Base-by-base conservation (phyloP, 2,329 filamentous ascomycete species). In the Penicillium sp. region DNA sequence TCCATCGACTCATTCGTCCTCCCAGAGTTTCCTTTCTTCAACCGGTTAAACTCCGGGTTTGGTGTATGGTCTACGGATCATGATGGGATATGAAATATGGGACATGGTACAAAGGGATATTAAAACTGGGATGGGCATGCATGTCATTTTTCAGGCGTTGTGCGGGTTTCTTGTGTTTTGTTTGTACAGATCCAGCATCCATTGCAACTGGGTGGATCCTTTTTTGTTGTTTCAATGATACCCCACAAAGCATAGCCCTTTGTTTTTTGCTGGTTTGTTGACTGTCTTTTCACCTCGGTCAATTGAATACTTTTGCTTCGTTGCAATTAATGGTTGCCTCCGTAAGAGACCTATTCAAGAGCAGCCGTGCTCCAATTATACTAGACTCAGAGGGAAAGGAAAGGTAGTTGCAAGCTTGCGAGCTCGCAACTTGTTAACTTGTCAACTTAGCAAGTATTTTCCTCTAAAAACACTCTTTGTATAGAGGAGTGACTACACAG, bases 201-300 rank as follows among this genome's bases (percentile, higher is more conserved):
- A 31, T 23, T 25, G 19, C 19, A 25, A 34, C 15, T 21, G 16
- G 23, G 9, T 7, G 27, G 19, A 36, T 38, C 31, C 11, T 33
- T 33, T 43, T 29, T 53, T 36, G 41, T 47, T 31, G n/a, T 53
- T 53, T 45, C 10, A 33, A n/a, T 53, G 50, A 47, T 53, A 53
- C 50, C 41, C 50, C 31, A 23, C 29, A 33, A 23, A 31, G 33
- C 41, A 13, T 44, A 27, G 21, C 19, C 25, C 47, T 34, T 11
- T 21, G 7, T 27, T 16, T 36, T 38, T 45, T 15, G 39, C 27
- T 47, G 8, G 7, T 34, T 31, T n/a, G 23, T 53, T 39, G 10
- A 23, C 13, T 39, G 23, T 19, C 7, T 34, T 23, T 10, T 16
- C 19, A n/a, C 19, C 31, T 16, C 15, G 19, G 29, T 34, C 45